Evolutionary conservation across 2,329 filamentous ascomycete species (phyloP), one percentile per base, ranked within the genome.

Genomic region (Tolypocladium ophioglossoides): DNA sequence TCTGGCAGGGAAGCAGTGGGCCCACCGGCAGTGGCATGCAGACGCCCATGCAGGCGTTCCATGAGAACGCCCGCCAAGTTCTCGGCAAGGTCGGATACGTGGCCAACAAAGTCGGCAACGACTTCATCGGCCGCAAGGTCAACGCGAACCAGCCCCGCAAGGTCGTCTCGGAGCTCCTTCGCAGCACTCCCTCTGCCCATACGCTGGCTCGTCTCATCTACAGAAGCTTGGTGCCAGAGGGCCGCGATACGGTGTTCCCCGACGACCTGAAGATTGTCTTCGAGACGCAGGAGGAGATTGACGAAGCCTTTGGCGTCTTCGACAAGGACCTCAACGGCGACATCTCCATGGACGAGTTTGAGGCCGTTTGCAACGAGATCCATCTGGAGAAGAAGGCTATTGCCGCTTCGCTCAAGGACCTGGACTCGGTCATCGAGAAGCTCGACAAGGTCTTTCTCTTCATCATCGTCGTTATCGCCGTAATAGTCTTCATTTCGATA

Each of bases 291-390:
- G 91, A 96, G 16, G 92, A 96, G 66, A 89, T 91, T 0, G 87
- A 94, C 53, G 87, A 87, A 3, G 91, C 91, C 0, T 96, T 97
- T 64, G 77, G 78, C 61, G 91, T 96, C 76, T 96, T 96, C 61
- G 92, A 97, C 72, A 95, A 94, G 66, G 92, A 97, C 63, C 83
- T 96, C 74, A 97, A 97, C 59, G 92, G 91, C 4, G 92, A 97
- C 64, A 95, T 96, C 51, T 95, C 89, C 0, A 91, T 96, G 82
- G 90, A 96, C 64, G 92, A 96, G 67, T 80, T 97, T 24, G 91
- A 96, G 69, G 84, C 89, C 24, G 91, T 95, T 27, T 95, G 90
- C 70, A 91, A 95, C 52, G 92, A 97, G 66, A 94, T 96, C 59
- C 91, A 92, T 38, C 83, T 92, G 18, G 92, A 97, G 73, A 88